Evolutionary conservation across 31 red algal genomes (phyloP), one percentile per base, ranked within the genome.

Genomic region (Asparagopsis taxiformis): DNA sequence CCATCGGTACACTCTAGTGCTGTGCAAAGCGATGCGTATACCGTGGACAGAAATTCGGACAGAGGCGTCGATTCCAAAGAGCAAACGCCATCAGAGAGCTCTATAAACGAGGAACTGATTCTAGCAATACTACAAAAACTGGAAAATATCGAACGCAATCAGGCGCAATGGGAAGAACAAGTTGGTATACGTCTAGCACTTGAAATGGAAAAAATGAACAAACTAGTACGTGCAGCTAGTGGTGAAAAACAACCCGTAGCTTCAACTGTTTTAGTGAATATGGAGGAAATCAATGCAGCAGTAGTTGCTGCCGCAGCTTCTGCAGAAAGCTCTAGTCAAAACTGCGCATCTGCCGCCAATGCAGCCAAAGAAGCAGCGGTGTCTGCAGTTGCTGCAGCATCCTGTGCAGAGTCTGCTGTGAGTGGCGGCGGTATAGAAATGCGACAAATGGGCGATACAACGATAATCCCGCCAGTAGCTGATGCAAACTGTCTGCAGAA

Each of bases 91-190:
- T n/a, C n/a, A n/a, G n/a, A n/a, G n/a, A n/a, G n/a, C n/a, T n/a
- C n/a, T n/a, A 58, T 72, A 44, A 72, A 59, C 3, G 59, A 85
- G n/a, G 68, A 74, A 64, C 4, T 75, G 41, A 23, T 74, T 39
- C n/a, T 35, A 3, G 54, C 60, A 33, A 80, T 79, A 22, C 38
- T 80, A 48, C 60, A 62, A 30, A 62, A 68, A 37, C 68, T 85
- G 41, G 66, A 74, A 37, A 9, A 22, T 7, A 82, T 81, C 37
- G 87, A 91, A 51, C 46, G 24, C 11, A 90, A 87, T 50, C 83
- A 87, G 55, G 70, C 31, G 55, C 64, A 63, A n/a, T 33, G 77
- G 16, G 83, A 87, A 69, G 46, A 43, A 37, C 72, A 87, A 37
- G 50, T 76, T 13, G 76, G 76, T 31, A 49, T 69, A 2, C 43